Evolutionary conservation across 371 early-diverging fungal species (phyloP), one percentile per base, ranked within the genome.

Genomic region (Mucor saturninus): DNA sequence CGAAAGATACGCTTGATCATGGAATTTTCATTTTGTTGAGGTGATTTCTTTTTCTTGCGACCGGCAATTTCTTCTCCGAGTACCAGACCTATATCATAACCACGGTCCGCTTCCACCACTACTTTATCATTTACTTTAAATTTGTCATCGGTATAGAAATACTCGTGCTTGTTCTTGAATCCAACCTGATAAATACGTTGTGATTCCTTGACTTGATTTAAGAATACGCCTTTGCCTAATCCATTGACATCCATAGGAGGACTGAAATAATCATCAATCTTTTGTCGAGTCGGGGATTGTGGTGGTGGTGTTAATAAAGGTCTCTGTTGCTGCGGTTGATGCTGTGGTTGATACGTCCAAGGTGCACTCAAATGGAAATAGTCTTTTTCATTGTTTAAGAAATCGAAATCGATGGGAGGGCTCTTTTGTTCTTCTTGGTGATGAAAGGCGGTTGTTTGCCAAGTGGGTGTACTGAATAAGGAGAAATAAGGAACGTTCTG

Each of bases 41-140:
- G 5, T 43, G 9, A 59, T 13, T 40, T 61, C 4, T 45, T 56
- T 31, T 69, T 65, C 4, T 42, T 48, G 31, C 73, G 59, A 63
- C 62, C 21, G 21, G 21, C 21, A 21, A 71, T 67, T 58, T 67
- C 56, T 58, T 83, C 81, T 64, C 88, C 68, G 13, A 89, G 86
- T 26, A 97, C 87, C 62, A 91, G 89, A 13, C 98, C 98, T 40
- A 98, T 76, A 70, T 98, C 98, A 51, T 93, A 92, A 21, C 97
- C 98, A 35, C 98, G 89, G 70, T 98, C 98, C 3, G 95, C 98
- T 75, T 98, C 97, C 0, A 97, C 96, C 71, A 98, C 93, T 11
- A 94, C 96, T 46, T 91, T 76, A 62, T 94, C 94, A 7, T 7
- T 58, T 29, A 54, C n/a, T 37, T 54, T n/a, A 29, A 59, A 46